phyloP scores from a whole-genome alignment of 1,284 basidiomycete species.

The Dichomitus squalens region DNA sequence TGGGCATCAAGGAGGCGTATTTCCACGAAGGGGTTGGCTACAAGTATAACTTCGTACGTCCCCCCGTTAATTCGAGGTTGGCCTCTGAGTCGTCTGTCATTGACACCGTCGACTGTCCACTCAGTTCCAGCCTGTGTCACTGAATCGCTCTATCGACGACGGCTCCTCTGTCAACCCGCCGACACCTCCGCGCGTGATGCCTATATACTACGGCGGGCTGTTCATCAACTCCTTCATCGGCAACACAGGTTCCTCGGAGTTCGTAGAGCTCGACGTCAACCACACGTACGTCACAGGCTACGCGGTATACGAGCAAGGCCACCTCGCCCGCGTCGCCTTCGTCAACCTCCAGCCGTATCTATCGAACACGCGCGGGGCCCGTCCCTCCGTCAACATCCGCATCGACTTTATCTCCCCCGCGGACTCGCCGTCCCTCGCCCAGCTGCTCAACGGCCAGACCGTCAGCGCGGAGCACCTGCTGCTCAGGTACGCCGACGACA shows the following conservation, averaged over 20 bases:
- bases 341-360: conserved; percentile 61
- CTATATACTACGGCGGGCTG: conserved; percentile 63
- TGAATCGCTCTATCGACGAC: conserved; percentile 54
- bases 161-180: conserved; percentile 49
- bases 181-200: conserved; percentile 56
- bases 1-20: conserved; percentile 39
- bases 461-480: conserved; percentile 33
- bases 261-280: conserved; percentile 54
- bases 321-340: conserved; percentile 52
- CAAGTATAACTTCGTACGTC: neutral
- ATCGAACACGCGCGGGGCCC: conserved; percentile 32
- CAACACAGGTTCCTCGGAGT: conserved; percentile 38
- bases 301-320: conserved; percentile 54
- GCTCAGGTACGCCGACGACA: conserved; percentile 57
- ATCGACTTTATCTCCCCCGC: conserved; percentile 42
- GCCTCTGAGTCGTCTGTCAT: neutral
- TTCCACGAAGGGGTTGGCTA: conserved; percentile 23
- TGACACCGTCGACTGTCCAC: neutral
- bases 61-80: neutral
- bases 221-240: conserved; percentile 48
- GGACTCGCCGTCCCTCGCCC: conserved; percentile 34
- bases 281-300: conserved; percentile 61
- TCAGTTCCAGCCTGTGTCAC: conserved; percentile 57
- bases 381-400: conserved; percentile 47
- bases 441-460: conserved; percentile 36